Percentiles rank a stretch among this genome's conserved stretches.
These are phyloP conservation scores for Pseudogymnoascus sp. DNA, from an alignment of 2,329 filamentous ascomycete genomes.

Conservation along the genomic window DNA sequence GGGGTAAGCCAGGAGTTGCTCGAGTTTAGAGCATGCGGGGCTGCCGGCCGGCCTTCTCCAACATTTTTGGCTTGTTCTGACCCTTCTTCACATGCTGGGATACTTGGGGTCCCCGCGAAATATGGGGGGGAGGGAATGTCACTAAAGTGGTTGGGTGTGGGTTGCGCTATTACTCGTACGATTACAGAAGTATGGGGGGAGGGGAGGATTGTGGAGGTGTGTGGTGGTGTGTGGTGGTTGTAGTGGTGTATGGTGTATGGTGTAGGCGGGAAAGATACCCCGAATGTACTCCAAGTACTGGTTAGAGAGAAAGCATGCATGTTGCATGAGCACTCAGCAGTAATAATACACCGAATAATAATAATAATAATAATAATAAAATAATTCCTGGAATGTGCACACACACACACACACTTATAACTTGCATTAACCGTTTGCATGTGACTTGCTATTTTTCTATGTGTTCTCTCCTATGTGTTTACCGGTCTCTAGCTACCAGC, in stretches of 20 bases:
- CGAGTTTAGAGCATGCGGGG: not conserved
- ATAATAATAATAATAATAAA: not conserved
- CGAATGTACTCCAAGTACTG: not conserved
- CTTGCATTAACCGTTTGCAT: not conserved
- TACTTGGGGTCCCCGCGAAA: not conserved
- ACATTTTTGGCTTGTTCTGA: too few species aligned
- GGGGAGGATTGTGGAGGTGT: too few species aligned
- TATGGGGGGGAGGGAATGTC: not conserved
- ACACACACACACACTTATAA: not conserved
- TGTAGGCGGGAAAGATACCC: not conserved
- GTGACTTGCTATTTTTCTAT: too few species aligned
- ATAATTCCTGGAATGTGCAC: too few species aligned
- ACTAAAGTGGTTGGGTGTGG: not conserved
- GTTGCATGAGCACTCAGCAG: not conserved
- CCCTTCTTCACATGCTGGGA: conserved; percentile 3
- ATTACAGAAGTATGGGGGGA: not conserved
- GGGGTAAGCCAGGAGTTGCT: not conserved
- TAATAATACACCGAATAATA: not conserved
- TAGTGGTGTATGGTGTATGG: not conserved
- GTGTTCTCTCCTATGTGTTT: too few species aligned
- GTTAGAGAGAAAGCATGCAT: too few species aligned
- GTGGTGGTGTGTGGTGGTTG: not conserved
- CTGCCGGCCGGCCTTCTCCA: not conserved
- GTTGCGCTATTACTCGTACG: not conserved
- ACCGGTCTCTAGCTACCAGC: too few species aligned